Evolutionary conservation across 768 basidiomycete species (phyloP).

Genomic region (Pholiota molesta): DNA sequence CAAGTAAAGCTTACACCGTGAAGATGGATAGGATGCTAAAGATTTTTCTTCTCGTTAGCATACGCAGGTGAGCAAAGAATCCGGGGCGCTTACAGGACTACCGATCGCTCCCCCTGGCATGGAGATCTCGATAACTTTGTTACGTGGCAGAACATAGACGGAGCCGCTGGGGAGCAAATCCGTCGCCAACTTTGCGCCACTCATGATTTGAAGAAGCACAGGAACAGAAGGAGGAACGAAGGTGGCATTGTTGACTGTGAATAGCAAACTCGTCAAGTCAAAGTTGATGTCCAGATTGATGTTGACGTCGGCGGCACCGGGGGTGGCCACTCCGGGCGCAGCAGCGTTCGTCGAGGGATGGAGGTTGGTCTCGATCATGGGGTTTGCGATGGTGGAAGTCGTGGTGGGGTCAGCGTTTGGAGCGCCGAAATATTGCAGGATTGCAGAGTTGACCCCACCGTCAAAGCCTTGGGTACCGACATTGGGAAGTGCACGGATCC

Average conservation of each 20-base stretch:
- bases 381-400: constrained; percentile 26
- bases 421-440: constrained; percentile 52
- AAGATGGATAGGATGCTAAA: constrained; percentile 46
- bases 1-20: constrained; percentile 36
- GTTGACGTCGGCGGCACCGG: constrained; percentile 43
- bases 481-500: constrained; percentile 42
- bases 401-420: constrained; percentile 41
- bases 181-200: constrained; percentile 36
- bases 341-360: constrained; percentile 31
- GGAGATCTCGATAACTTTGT: constrained; percentile 51
- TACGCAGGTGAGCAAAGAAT: background rate
- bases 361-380: constrained; percentile 40
- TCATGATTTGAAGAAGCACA: constrained; percentile 49
- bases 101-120: constrained; percentile 41
- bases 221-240: constrained; percentile 42
- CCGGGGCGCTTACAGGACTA: constrained; percentile 32
- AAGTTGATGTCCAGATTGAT: constrained; percentile 33
- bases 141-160: constrained; percentile 44
- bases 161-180: constrained; percentile 41
- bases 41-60: constrained; percentile 1
- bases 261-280: constrained; percentile 24
- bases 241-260: constrained; percentile 35
- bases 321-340: constrained; percentile 34
- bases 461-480: constrained; percentile 20
- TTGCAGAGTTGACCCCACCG: constrained; percentile 54